phyloP scores from a whole-genome alignment of 768 basidiomycete species.

The Leccinellum luteum region DNA sequence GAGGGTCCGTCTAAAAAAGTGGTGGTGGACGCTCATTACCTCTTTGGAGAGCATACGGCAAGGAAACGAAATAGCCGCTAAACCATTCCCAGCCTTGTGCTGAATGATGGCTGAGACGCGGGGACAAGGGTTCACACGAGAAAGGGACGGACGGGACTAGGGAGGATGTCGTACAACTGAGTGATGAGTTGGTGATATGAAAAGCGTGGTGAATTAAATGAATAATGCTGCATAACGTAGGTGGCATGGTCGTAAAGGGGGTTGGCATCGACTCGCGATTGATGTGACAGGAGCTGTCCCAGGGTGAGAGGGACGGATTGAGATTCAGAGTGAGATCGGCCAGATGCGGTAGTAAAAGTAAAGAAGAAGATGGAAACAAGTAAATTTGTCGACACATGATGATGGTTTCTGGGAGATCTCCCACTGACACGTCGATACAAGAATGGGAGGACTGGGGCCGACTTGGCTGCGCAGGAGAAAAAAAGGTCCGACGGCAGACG shows the following conservation, averaged over 20 bases:
- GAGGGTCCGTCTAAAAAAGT: slow-evolving; percentile 5
- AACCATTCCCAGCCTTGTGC: slow-evolving; percentile 16
- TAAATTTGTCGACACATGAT: slow-evolving; percentile 11
- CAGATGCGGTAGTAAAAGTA: slow-evolving; percentile 12
- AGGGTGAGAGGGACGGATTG: slow-evolving; percentile 12
- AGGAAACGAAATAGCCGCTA: slow-evolving; percentile 13
- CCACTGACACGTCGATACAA: slow-evolving; percentile 4
- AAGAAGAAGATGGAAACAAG: slow-evolving; percentile 3
- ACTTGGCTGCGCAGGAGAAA: slow-evolving; percentile 17
- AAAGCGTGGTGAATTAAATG: slow-evolving; percentile 15
- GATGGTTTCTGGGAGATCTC: slow-evolving; percentile 18
- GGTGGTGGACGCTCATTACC: slow-evolving; percentile 6
- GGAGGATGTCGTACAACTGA: slow-evolving; percentile 1
- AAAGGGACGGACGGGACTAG: neutral
- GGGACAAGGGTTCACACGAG: slow-evolving; percentile 18
- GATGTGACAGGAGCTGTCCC: slow-evolving; percentile 24
- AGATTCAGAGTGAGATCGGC: slow-evolving; percentile 18
- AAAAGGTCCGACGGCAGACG: slow-evolving; percentile 4
- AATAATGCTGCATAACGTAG: slow-evolving; percentile 15
- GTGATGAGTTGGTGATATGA: slow-evolving; percentile 7
- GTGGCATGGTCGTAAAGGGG: slow-evolving; percentile 15
- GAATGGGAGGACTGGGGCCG: slow-evolving; percentile 9
- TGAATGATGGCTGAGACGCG: neutral
- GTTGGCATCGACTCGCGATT: slow-evolving; percentile 5
- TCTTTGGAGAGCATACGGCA: slow-evolving; percentile 1